Base-by-base conservation (phyloP, 345 rosid species). In the Arabis hirsuta region DNA sequence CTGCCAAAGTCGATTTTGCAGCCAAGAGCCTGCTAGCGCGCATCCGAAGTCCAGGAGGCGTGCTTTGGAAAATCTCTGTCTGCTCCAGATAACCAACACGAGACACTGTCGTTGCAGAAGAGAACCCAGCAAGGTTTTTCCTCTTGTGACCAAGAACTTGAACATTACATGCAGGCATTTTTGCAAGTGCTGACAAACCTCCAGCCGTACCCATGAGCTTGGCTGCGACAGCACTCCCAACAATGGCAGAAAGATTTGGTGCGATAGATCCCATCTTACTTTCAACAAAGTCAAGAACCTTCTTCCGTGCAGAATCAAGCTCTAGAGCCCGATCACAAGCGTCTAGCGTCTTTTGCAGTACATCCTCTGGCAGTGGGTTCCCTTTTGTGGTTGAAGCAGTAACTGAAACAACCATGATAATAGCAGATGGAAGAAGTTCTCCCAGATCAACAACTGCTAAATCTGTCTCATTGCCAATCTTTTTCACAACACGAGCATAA, bases 141-240 rank as follows among this genome's bases (percentile, higher is more conserved):
- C 75, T 95, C 87, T 90, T 95, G 46, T 88, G 90, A 13, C 99
- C 99, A 59, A 95, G 97, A 76, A 88, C 83, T 78, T 95, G 97
- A 68, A 91, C 93, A 48, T 91, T 91, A 78, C 98, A 95, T 38
- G 99, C 99, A 34, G 99, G 96, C 88, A 90, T 95, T 85, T 91
- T 89, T n/a, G 98, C 87, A 66, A 95, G 82, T 22, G 98, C 81
- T 19, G 94, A 74, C 14, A 95, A 94, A 32, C 98, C 99, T 72
- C 99, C 98, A 65, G 99, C 98, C 9, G 91, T 94, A 8, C 97
- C 98, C 96, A 91, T 91, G 20, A 95, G 94, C 79, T 95, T 95
- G 20, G 97, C 97, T 11, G 98, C 97, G 69, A 89, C 96, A 76
- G 98, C 97, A 69, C 95, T 94, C 12, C 98, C 98, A 8, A 89